Evolutionary conservation across 495 filamentous ascomycete genomes (phyloP).

Genomic region (Oleoguttula mirabilis): DNA sequence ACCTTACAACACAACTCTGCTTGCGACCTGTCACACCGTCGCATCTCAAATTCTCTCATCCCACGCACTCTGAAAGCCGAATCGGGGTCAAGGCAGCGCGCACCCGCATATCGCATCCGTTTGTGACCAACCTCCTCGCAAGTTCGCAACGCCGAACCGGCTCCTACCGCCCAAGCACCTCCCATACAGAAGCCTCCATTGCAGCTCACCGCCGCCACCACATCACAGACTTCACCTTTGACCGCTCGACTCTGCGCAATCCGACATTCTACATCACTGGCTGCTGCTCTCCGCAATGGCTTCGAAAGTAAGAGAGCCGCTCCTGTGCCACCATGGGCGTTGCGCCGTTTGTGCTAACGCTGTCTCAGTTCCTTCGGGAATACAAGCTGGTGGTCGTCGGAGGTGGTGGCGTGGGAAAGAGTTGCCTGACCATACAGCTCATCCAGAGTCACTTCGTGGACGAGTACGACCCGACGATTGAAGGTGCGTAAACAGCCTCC

Average conservation of each 20-base stretch:
- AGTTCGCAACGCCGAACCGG: too few relatives aligned
- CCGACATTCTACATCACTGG: background rate
- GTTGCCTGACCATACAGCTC: constrained; percentile 96
- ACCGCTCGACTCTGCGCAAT: background rate
- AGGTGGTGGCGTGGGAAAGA: constrained; percentile 97
- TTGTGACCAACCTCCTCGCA: too few relatives aligned
- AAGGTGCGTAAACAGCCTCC: constrained; percentile 60
- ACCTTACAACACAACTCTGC: too few relatives aligned
- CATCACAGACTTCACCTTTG: background rate
- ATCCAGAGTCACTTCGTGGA: constrained; percentile 99
- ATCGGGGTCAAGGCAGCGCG: too few relatives aligned
- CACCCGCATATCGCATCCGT: too few relatives aligned
- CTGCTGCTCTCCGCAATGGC: constrained; percentile 15
- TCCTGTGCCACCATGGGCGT: background rate
- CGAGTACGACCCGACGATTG: constrained; percentile 98
- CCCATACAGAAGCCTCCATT: background rate
- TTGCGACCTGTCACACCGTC: too few relatives aligned
- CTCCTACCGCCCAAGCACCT: too few relatives aligned
- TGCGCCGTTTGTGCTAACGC: constrained; percentile 14
- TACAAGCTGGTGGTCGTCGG: constrained; percentile 98
- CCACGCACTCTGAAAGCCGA: too few relatives aligned
- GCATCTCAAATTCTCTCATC: too few relatives aligned
- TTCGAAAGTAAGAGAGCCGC: constrained; percentile 17
- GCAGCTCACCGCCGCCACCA: background rate
- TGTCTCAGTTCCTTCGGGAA: constrained; percentile 77